Conservation (phyloP, 1,139 yeast genomes). For the Debaryomycetaceae sp. region DNA sequence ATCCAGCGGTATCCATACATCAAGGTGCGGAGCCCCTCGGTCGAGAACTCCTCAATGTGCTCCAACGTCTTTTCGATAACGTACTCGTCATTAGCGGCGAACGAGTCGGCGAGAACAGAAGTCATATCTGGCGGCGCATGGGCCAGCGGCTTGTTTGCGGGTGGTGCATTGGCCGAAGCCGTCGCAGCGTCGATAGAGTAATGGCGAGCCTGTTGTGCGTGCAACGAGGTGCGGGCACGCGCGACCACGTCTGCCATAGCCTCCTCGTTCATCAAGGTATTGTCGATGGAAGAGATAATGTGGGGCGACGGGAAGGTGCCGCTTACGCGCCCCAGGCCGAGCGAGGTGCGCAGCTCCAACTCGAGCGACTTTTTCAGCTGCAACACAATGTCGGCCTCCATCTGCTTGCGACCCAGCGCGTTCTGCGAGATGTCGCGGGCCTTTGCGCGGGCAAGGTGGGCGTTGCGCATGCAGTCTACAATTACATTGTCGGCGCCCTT, state of each 20-base stretch:
- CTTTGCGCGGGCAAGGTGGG: slow-evolving; percentile 49
- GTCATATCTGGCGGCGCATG: neutral
- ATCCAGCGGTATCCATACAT: slow-evolving; percentile 75
- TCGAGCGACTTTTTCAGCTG: slow-evolving; percentile 34
- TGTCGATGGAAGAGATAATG: slow-evolving; percentile 40
- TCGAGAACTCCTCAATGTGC: slow-evolving; percentile 87
- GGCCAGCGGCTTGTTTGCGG: too few species aligned
- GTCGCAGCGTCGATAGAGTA: slow-evolving; percentile 28
- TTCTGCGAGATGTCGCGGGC: slow-evolving; percentile 52
- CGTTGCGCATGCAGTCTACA: slow-evolving; percentile 55
- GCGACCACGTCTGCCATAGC: slow-evolving; percentile 52
- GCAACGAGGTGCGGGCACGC: slow-evolving; percentile 53
- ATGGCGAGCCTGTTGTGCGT: slow-evolving; percentile 46
- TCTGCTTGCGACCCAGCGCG: slow-evolving; percentile 54
- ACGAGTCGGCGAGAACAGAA: slow-evolving; percentile 54
- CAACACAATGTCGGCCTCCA: slow-evolving; percentile 73
- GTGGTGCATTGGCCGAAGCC: neutral
- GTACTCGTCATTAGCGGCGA: slow-evolving; percentile 66
- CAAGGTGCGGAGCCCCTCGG: slow-evolving; percentile 87
- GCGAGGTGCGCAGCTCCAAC: slow-evolving; percentile 15
- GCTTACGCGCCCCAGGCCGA: slow-evolving; percentile 18
- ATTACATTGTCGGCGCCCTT: slow-evolving; percentile 97
- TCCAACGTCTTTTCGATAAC: slow-evolving; percentile 75
- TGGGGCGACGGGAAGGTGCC: slow-evolving; percentile 8
- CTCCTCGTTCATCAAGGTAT: slow-evolving; percentile 41